Evolutionary conservation across 2,329 filamentous ascomycete species (phyloP), one percentile per base, ranked within the genome.

Genomic region (Pezicula carpinea): DNA sequence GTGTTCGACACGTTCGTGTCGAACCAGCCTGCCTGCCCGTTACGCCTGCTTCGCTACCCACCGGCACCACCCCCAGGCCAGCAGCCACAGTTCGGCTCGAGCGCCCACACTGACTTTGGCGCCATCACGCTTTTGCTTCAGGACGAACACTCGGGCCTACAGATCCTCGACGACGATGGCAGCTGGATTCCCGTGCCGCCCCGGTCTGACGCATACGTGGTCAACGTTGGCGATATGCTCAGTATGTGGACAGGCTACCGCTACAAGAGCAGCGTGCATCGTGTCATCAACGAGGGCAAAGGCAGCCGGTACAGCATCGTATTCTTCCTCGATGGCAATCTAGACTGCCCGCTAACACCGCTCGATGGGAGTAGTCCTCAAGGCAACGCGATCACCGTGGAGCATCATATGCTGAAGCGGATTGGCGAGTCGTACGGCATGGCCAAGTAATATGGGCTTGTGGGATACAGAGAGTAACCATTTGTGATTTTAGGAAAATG

Each of bases 121-220:
- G 68, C 69, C 29, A 67, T 78, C 26, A 79, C 75, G 1, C 62
- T 78, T 34, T 66, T 79, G n/a, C 64, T 76, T 13, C 74, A 77
- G 51, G 72, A 74, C 48, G 59, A 62, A 3, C 5, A 34, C 17
- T 11, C 32, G 5, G 75, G 73, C 0, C 65, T 79, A 2, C 65
- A 79, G 51, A 74, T 78, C 4, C 66, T 69, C 51, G 66, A 77
- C 48, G 53, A 62, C 13, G 44, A 61, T 7, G 67, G 64, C 2
- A 56, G 62, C n/a, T 76, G 70, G 71, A 61, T 57, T 14, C 49
- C 65, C 43, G 69, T 73, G 3, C 58, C 62, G 7, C 70, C 71
- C 2, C 63, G 62, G 8, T 52, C 60, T 39, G 69, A 64, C 31
- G 71, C 70, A 2, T 70, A 68, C 33, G 71, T 76, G 1, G 69